Percentiles rank a stretch among this genome's conserved stretches.
Conservation (phyloP, 2,329 filamentous ascomycete species). For the Xylariaceae sp. region DNA sequence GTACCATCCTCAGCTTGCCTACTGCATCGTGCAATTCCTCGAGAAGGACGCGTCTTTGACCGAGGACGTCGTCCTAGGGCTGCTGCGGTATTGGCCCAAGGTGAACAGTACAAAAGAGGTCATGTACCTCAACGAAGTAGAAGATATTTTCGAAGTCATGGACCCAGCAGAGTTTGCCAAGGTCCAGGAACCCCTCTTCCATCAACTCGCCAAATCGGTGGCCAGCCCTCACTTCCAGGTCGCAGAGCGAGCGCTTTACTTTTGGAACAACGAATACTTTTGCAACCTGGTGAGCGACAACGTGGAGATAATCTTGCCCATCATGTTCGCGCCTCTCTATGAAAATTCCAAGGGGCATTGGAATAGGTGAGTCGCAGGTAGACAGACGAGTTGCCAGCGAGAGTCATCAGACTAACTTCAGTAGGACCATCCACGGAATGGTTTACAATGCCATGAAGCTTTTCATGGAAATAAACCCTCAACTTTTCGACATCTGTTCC, state of each 20-base stretch:
- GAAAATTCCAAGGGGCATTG: constrained; percentile 99
- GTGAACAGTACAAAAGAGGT: constrained; percentile 99
- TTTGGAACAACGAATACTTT: constrained; percentile 99
- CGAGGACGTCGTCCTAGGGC: constrained; percentile 92
- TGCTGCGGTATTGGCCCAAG: constrained; percentile 97
- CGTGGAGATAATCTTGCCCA: constrained; percentile 94
- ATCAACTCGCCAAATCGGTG: constrained; percentile 95
- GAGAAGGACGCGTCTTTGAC: constrained; percentile 97
- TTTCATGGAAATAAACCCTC: constrained; percentile 99
- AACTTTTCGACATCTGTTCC: constrained; percentile 96
- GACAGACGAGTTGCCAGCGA: background rate
- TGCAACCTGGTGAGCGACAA: constrained; percentile 99
- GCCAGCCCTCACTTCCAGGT: constrained; percentile 99
- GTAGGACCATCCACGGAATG: constrained; percentile 97
- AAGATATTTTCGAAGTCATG: constrained; percentile 99
- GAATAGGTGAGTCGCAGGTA: constrained; percentile 67
- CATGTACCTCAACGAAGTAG: constrained; percentile 98
- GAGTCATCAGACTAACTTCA: constrained; percentile 28
- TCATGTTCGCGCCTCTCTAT: constrained; percentile 98
- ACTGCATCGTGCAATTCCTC: constrained; percentile 97
- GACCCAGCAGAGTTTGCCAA: constrained; percentile 97
- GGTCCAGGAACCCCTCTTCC: constrained; percentile 95
- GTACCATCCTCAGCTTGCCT: constrained; percentile 97
- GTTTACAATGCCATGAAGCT: constrained; percentile 99
- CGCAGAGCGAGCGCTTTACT: constrained; percentile 92